Evolutionary conservation across 805 yeast genomes (phyloP), one percentile per base, ranked within the genome.

Genomic region (Yueomyces sp.): DNA sequence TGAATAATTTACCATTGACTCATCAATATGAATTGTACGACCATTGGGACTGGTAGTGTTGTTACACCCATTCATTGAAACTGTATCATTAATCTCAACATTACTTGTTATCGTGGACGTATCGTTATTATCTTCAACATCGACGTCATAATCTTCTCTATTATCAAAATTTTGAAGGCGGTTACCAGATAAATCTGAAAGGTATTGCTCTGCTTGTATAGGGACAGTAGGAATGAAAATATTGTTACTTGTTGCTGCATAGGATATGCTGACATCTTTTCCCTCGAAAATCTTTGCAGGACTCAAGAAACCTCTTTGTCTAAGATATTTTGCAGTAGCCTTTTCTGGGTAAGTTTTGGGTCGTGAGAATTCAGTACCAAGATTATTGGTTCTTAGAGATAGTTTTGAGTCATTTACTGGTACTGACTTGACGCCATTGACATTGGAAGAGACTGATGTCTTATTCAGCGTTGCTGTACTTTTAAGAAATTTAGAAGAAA

Each of bases 1-100:
- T 2, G 75, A 73, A 51, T 73, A 77, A 1, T 79, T 70, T 2
- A 72, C 57, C 55, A 54, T 52, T 4, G 55, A 46, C 26, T 42
- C 49, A 38, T 55, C 56, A 31, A 40, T 30, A 5, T 31, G 30
- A n/a, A 32, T 38, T 27, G 27, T 28, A 12, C 31, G 38, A 3
- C 26, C 33, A 5, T 38, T 28, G 12, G 36, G 39, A 28, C 36
- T 36, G 19, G 31, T 37, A 7, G 42, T 28, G 8, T 28, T n/a
- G 9, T 29, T n/a, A n/a, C n/a, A 26, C 9, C 39, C 26, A 3
- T 29, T 5, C 9, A 28, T 28, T n/a, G 40, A 30, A 4, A 28
- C 34, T 7, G 26, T 12, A 36, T 36, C 29, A 26, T 19, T 29
- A 12, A 28, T 11, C 11, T 9, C 5, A 4, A n/a, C 38, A 19